Evolutionary conservation across 306 rosid species (phyloP).

Genomic region (Ziziphus jujuba): DNA sequence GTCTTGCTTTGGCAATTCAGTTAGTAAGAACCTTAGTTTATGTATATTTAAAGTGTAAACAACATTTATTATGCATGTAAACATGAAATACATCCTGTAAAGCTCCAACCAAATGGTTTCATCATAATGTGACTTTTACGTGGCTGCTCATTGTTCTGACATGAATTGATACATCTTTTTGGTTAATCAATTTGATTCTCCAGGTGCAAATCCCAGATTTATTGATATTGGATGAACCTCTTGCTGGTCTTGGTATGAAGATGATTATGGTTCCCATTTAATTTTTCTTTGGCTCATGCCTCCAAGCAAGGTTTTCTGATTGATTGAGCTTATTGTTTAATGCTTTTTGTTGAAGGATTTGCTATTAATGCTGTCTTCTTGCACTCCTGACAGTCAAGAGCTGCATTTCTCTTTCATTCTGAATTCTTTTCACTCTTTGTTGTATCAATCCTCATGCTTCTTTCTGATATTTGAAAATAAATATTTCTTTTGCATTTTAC

Average conservation of each 20-base stretch:
- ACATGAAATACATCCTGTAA: slow-evolving; percentile 7
- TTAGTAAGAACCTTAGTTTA: slow-evolving; percentile 49
- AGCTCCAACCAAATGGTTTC: neutral
- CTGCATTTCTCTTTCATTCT: no score
- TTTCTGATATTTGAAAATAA: neutral
- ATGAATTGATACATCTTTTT: slow-evolving; percentile 15
- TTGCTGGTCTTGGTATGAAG: slow-evolving; percentile 90
- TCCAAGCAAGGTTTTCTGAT: slow-evolving; percentile 5
- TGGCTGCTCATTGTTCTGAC: neutral
- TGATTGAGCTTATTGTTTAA: neutral
- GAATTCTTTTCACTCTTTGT: neutral
- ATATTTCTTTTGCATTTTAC: neutral
- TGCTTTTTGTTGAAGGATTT: neutral
- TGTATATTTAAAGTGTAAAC: slow-evolving; percentile 8
- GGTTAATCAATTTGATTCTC: slow-evolving; percentile 28
- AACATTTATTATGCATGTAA: slow-evolving; percentile 5
- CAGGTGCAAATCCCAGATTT: slow-evolving; percentile 91
- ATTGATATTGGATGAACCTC: slow-evolving; percentile 92
- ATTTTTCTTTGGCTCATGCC: slow-evolving; percentile 16
- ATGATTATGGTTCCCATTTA: slow-evolving; percentile 18
- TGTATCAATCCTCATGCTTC: slow-evolving; percentile 6
- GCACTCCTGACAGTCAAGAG: slow-evolving; percentile 3
- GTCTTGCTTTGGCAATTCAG: slow-evolving; percentile 94
- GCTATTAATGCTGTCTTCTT: neutral
- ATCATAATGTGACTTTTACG: slow-evolving; percentile 8